Percentiles rank a stretch among this genome's conserved stretches.
These are phyloP conservation scores for Paracoccidioides lutzii DNA, from an alignment of 2,329 filamentous ascomycete species.

Conservation along the genomic window DNA sequence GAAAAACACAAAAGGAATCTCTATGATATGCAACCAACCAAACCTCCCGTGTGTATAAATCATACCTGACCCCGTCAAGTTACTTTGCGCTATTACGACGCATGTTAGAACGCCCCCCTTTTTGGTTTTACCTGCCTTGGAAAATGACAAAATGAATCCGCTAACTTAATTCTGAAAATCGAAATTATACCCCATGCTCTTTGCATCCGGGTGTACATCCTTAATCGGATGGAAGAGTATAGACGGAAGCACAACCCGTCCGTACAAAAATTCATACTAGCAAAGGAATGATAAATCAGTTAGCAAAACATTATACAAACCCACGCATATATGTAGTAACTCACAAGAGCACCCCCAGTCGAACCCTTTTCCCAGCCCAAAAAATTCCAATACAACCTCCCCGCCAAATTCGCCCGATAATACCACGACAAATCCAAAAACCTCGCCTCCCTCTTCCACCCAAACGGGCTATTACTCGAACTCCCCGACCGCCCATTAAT, in stretches of 20 bases:
- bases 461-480: slow-evolving; percentile 22
- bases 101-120: too few species aligned
- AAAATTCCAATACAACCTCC: slow-evolving; percentile 21
- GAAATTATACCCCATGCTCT: slow-evolving; percentile 11
- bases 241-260: slow-evolving; percentile 17
- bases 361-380: slow-evolving; percentile 20
- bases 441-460: slow-evolving; percentile 21
- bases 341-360: slow-evolving; percentile 9
- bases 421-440: slow-evolving; percentile 25
- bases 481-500: slow-evolving; percentile 21
- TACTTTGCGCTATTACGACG: too few species aligned
- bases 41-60: too few species aligned
- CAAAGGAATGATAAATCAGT: not conserved
- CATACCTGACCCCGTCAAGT: too few species aligned
- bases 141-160: not conserved
- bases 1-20: too few species aligned
- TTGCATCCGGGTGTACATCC: slow-evolving; percentile 13
- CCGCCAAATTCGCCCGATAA: slow-evolving; percentile 21
- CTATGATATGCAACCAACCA: too few species aligned
- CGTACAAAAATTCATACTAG: slow-evolving; percentile 12
- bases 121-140: not conserved
- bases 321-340: not conserved
- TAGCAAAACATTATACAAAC: not conserved
- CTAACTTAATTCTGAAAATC: slow-evolving; percentile 1
- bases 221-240: slow-evolving; percentile 24